phyloP scores from a whole-genome alignment of 192 early-diverging fungal species.

The Coemansia biformis region DNA sequence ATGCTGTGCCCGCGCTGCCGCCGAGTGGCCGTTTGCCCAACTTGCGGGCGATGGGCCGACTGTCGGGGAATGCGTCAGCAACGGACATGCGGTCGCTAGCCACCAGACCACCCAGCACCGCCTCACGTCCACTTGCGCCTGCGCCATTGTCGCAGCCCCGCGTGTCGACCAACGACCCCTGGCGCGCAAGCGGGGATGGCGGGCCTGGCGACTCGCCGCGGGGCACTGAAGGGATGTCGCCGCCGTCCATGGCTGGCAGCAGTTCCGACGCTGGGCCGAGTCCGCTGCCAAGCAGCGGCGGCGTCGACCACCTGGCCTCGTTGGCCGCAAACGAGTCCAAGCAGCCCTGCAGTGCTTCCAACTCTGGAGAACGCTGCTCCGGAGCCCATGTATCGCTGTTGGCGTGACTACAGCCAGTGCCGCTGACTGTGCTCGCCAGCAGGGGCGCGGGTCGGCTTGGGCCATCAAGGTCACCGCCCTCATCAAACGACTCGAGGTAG shows the following conservation, averaged over 20 bases:
- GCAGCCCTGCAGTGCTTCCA: conserved; percentile 26
- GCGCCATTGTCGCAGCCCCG: no score
- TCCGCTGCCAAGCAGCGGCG: no score
- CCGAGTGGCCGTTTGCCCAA: conserved; percentile 5
- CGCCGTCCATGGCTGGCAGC: no score
- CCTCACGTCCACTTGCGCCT: no score
- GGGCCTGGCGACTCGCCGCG: no score
- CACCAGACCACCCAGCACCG: no score
- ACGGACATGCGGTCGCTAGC: conserved; percentile 14
- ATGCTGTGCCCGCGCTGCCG: conserved; percentile 4
- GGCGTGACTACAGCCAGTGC: not conserved
- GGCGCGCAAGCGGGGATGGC: conserved; percentile 3
- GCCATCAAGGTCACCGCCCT: conserved; percentile 11
- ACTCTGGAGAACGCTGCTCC: conserved; percentile 13
- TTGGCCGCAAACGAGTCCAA: conserved; percentile 11
- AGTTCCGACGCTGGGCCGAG: no score
- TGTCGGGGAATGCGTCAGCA: conserved; percentile 43
- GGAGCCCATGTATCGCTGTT: not conserved
- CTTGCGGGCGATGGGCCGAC: conserved; percentile 32
- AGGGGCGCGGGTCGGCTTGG: no score
- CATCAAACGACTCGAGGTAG: conserved; percentile 67
- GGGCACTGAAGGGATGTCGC: no score
- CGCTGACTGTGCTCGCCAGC: no score
- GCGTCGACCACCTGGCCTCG: no score
- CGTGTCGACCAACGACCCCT: not conserved